Evolutionary conservation across 2,329 filamentous ascomycete genomes (phyloP).

Genomic region (Phoma sp.): DNA sequence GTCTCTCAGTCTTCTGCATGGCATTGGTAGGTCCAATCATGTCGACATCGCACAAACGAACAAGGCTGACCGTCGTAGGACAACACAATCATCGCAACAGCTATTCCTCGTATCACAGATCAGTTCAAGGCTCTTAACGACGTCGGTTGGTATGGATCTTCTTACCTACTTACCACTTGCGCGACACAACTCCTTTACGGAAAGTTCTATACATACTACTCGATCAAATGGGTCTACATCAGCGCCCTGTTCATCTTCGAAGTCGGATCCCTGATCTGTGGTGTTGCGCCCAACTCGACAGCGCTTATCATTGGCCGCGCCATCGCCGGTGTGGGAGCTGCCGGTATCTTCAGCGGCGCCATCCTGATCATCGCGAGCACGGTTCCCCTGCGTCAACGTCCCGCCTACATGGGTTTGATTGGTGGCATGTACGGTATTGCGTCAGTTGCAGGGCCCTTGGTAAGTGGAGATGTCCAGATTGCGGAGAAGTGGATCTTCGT

Average conservation of each 20-base stretch:
- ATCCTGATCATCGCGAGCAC: slow-evolving; percentile 56
- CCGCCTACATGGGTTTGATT: slow-evolving; percentile 58
- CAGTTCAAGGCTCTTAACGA: slow-evolving; percentile 56
- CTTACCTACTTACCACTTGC: slow-evolving; percentile 54
- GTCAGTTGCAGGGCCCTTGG: slow-evolving; percentile 56
- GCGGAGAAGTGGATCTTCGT: slow-evolving; percentile 11
- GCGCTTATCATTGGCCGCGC: slow-evolving; percentile 61
- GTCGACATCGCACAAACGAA: not conserved
- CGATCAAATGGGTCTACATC: slow-evolving; percentile 57
- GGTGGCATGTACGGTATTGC: slow-evolving; percentile 60
- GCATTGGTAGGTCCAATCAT: slow-evolving; percentile 35
- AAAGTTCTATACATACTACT: slow-evolving; percentile 57
- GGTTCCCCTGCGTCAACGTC: slow-evolving; percentile 56
- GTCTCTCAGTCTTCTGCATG: slow-evolving; percentile 50
- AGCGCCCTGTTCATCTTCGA: slow-evolving; percentile 58
- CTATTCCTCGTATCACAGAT: slow-evolving; percentile 58
- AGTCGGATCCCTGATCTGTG: slow-evolving; percentile 61
- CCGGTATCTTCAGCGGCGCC: slow-evolving; percentile 60
- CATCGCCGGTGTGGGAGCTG: slow-evolving; percentile 59
- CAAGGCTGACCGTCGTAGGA: slow-evolving; percentile 9
- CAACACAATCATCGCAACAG: slow-evolving; percentile 50
- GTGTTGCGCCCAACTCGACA: slow-evolving; percentile 57
- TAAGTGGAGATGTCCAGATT: slow-evolving; percentile 27
- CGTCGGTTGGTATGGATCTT: slow-evolving; percentile 56
- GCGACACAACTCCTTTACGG: slow-evolving; percentile 50